These are phyloP conservation scores for Leccinum angustisporum DNA, from an alignment of 1,284 basidiomycete genomes.

Conservation along the genomic window DNA sequence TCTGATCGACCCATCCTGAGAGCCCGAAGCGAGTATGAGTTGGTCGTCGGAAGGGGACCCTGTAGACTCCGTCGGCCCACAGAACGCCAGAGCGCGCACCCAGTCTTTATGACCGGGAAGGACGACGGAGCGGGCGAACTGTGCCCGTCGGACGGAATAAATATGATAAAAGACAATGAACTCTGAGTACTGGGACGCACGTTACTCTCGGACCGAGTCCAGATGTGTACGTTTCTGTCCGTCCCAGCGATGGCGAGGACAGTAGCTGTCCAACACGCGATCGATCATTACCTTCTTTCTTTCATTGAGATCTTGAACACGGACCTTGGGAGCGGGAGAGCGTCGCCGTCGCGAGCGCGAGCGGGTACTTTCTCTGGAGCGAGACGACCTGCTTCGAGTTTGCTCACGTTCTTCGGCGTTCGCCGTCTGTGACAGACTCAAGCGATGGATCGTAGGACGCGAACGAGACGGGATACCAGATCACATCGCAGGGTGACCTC, in stretches of 20 bases:
- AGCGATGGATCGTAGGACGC: too few species aligned
- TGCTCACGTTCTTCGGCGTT: too few species aligned
- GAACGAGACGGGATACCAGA: too few species aligned
- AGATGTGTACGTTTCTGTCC: constrained; percentile 75
- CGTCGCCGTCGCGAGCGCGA: constrained; percentile 62
- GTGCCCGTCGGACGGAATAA: neutral
- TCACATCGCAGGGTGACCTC: too few species aligned
- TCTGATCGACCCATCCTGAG: constrained; percentile 89
- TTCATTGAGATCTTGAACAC: constrained; percentile 38
- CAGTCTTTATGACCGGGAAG: constrained; percentile 94
- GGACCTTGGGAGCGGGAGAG: constrained; percentile 72
- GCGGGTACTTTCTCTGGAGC: constrained; percentile 70
- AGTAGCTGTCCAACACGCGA: constrained; percentile 44
- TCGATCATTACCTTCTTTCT: neutral
- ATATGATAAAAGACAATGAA: neutral
- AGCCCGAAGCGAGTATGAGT: constrained; percentile 80
- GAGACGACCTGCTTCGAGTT: constrained; percentile 54
- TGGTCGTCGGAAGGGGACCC: constrained; percentile 33
- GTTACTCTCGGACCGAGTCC: constrained; percentile 58
- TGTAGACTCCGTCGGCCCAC: constrained; percentile 25
- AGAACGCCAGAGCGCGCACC: constrained; percentile 80
- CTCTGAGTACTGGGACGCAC: constrained; percentile 12
- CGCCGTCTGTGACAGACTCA: too few species aligned
- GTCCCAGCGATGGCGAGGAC: constrained; percentile 80
- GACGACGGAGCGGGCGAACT: constrained; percentile 61